These are phyloP conservation scores for Salicornia ramosissima DNA, from an alignment of 148 eudicot genomes.

Conservation along the genomic window DNA sequence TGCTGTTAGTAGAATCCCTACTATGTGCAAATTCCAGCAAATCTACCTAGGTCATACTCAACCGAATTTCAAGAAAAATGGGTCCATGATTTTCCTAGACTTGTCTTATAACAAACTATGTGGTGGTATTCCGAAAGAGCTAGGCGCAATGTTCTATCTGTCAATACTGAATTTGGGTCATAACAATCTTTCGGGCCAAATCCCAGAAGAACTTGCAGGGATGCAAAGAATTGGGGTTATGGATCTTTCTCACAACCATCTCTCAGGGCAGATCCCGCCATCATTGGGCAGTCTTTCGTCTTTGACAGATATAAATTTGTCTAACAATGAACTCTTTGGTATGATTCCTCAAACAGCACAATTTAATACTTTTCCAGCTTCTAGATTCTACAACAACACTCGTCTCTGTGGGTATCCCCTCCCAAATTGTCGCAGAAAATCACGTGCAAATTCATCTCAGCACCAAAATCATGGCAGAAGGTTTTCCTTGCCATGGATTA, in stretches of 20 bases:
- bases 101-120: constrained; percentile 55
- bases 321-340: constrained; percentile 63
- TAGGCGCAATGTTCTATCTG: constrained; percentile 61
- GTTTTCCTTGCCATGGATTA: constrained; percentile 57
- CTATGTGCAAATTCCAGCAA: constrained; percentile 54
- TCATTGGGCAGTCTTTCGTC: constrained; percentile 43
- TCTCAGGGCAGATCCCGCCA: constrained; percentile 61
- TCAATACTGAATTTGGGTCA: constrained; percentile 67
- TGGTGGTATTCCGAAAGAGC: constrained; percentile 76
- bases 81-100: constrained; percentile 78
- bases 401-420: constrained; percentile 87
- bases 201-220: constrained; percentile 59
- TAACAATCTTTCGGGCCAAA: constrained; percentile 65
- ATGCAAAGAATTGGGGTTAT: constrained; percentile 55
- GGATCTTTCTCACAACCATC: constrained; percentile 58
- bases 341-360: constrained; percentile 67
- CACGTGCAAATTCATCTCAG: constrained; percentile 21
- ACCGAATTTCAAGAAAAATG: constrained; percentile 74
- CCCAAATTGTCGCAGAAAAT: constrained; percentile 30
- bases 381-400: constrained; percentile 55
- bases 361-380: constrained; percentile 54
- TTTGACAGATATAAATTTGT: constrained; percentile 59
- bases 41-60: constrained; percentile 57
- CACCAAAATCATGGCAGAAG: constrained; percentile 40
- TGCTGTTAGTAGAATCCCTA: constrained; percentile 47